Evolutionary conservation across 1,284 basidiomycete species (phyloP).

Genomic region (Fistulinella staudtii): DNA sequence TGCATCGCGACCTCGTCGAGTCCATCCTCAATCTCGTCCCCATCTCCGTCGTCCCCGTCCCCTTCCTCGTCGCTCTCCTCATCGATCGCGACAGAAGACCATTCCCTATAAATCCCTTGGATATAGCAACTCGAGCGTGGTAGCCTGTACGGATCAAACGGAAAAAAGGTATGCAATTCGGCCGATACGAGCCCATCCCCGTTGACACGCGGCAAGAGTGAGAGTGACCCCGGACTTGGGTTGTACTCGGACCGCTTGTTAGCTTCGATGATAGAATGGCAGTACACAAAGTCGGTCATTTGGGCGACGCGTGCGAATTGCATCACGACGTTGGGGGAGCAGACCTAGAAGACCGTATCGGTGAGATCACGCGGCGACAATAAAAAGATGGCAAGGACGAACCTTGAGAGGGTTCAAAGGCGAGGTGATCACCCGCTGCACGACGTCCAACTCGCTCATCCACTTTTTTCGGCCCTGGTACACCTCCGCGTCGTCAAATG

Average conservation of each 20-base stretch:
- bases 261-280: constrained; percentile 88
- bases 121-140: constrained; percentile 70
- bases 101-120: constrained; percentile 70
- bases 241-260: constrained; percentile 65
- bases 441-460: constrained; percentile 77
- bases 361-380: too few relatives aligned
- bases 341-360: constrained; percentile 49
- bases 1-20: background rate
- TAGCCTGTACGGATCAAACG: constrained; percentile 96
- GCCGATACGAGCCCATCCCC: constrained; percentile 45
- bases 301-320: constrained; percentile 96
- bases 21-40: constrained; percentile 27
- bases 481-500: constrained; percentile 50
- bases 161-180: constrained; percentile 94
- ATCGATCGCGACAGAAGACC: constrained; percentile 72
- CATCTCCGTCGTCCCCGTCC: constrained; percentile 28
- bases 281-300: constrained; percentile 90
- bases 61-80: constrained; percentile 64
- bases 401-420: constrained; percentile 91
- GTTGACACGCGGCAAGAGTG: constrained; percentile 32
- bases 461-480: constrained; percentile 57
- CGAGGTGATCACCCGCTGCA: constrained; percentile 81
- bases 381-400: constrained; percentile 4
- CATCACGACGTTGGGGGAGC: constrained; percentile 85
- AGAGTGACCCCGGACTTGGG: constrained; percentile 23